phyloP scores from a whole-genome alignment of 2,329 filamentous ascomycete genomes.

The Geosmithia morbida region DNA sequence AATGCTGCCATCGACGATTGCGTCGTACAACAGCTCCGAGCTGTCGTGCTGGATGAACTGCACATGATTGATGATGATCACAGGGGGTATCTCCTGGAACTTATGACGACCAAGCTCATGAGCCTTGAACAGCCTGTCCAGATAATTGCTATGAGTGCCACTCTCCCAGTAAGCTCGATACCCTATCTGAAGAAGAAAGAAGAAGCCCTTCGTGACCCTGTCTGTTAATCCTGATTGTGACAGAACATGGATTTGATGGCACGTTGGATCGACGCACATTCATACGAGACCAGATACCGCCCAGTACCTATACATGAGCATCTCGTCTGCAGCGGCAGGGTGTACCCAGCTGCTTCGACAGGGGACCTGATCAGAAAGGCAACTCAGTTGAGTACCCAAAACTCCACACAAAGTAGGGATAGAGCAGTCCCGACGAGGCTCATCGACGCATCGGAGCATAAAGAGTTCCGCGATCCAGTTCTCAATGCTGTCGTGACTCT shows the following conservation, averaged over 20 bases:
- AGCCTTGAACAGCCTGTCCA: constrained; percentile 53
- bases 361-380: constrained; percentile 43
- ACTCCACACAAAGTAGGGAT: constrained; percentile 17
- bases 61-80: constrained; percentile 71
- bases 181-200: background rate
- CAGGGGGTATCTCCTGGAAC: constrained; percentile 60
- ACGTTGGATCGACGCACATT: constrained; percentile 55
- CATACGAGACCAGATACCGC: constrained; percentile 57
- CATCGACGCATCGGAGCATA: constrained; percentile 41
- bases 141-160: constrained; percentile 69
- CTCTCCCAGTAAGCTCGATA: constrained; percentile 44
- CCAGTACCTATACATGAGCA: constrained; percentile 66
- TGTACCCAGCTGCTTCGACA: constrained; percentile 46
- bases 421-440: constrained; percentile 24
- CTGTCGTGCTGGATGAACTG: constrained; percentile 64
- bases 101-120: constrained; percentile 61
- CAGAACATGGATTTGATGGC: constrained; percentile 58
- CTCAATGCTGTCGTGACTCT: constrained; percentile 58
- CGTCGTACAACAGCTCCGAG: constrained; percentile 45
- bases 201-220: background rate
- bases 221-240: background rate
- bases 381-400: constrained; percentile 27
- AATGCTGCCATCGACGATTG: constrained; percentile 62
- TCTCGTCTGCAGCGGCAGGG: constrained; percentile 53
- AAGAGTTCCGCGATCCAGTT: constrained; percentile 49